Evolutionary conservation across 495 filamentous ascomycete genomes (phyloP), one percentile per base, ranked within the genome.

Genomic region (Articulospora tetracladia): DNA sequence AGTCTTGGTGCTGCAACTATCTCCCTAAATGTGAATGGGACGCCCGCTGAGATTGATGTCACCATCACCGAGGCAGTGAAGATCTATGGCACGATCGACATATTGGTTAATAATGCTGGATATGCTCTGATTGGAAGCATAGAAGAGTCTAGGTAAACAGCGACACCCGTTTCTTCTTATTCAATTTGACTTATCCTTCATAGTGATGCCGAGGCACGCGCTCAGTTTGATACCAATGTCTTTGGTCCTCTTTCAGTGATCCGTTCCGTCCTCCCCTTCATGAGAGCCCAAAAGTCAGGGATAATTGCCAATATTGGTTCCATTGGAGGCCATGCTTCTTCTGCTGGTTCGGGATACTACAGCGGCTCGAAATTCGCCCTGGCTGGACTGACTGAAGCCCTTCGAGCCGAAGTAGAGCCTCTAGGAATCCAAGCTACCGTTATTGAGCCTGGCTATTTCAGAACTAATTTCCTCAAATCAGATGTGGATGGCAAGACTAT

Each of bases 21-120:
- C 6, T 65, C 72, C 51, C 69, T 82, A 1, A 78, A 84, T 64
- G 73, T 82, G 8, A 77, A 71, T 8, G 62, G 64, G 7, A 58
- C 72, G 1, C 70, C 74, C 23, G 50, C 72, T 1, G 65, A 64
- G 3, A 30, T 80, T 10, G 62, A 72, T 23, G 62, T 62, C 27
- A 61, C 60, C 7, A 67, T 84, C 1, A 66, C 75, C 19, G 71
- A 76, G 46, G 72, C 76, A 4, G 72, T 79, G 39, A 24, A 61
- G 24, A 64, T 72, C 22, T 68, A 81, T 55, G 78, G 77, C 27
- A 68, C 77, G 0, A 80, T 84, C 19, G 80, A 84, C 59, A 77
- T 83, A 36, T 71, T 84, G 4, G 72, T 84, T 7, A 82, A 81
- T 59, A 83, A 79, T 58, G 80, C 83, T 0, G 81, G 77, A 12